Evolutionary conservation across 2,329 filamentous ascomycete species (phyloP).

Genomic region (Fusarium tricinctum): DNA sequence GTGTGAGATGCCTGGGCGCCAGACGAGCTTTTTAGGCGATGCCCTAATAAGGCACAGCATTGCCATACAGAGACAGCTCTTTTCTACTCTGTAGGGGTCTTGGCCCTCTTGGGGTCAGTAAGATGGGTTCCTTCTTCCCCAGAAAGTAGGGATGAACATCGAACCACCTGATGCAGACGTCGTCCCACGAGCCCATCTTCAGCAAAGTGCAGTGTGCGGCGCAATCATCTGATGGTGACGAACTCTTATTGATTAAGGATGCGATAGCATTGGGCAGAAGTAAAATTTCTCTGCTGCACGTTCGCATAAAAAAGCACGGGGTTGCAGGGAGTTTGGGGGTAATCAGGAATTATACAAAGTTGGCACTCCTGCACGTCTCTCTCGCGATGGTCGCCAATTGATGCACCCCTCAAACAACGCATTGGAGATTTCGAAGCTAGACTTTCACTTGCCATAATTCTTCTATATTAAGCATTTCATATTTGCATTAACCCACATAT

Average conservation of each 20-base stretch:
- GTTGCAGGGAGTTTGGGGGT: constrained; percentile 10
- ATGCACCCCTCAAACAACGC: constrained; percentile 31
- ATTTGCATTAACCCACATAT: constrained; percentile 16
- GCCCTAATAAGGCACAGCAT: constrained; percentile 19
- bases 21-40: constrained; percentile 23
- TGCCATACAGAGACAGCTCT: constrained; percentile 40
- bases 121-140: constrained; percentile 36
- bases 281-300: constrained; percentile 27
- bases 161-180: constrained; percentile 48
- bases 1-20: constrained; percentile 18
- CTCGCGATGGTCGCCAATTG: constrained; percentile 25
- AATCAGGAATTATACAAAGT: constrained; percentile 44
- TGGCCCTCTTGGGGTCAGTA: constrained; percentile 25
- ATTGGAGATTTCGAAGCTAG: constrained; percentile 32
- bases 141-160: constrained; percentile 46
- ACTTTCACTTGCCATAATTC: constrained; percentile 5
- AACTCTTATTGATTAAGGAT: constrained; percentile 23
- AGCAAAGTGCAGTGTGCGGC: constrained; percentile 15
- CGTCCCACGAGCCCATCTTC: constrained; percentile 43
- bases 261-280: constrained; percentile 9
- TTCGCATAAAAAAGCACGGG: constrained; percentile 34
- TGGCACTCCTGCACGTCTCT: constrained; percentile 24
- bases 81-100: constrained; percentile 33
- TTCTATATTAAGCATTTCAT: constrained; percentile 4
- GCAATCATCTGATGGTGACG: constrained; percentile 49